These are phyloP conservation scores for Saitoella complicata DNA, from an alignment of 805 yeast genomes.

Conservation along the genomic window DNA sequence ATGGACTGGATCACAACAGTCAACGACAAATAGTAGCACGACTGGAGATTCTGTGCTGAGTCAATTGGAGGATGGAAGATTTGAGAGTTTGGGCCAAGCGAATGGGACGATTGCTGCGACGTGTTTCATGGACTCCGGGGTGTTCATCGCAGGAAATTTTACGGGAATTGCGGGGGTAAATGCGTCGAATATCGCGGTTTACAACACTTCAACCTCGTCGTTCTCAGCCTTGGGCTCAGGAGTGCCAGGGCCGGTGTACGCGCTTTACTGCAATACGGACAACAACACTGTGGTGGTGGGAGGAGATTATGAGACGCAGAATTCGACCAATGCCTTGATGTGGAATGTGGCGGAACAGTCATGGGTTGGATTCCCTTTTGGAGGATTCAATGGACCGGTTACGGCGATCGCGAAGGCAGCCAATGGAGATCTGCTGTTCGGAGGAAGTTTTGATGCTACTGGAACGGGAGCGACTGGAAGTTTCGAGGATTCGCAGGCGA, in stretches of 20 bases:
- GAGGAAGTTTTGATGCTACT: slow-evolving; percentile 55
- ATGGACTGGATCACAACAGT: no score
- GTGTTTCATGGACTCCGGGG: slow-evolving; percentile 14
- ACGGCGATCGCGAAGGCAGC: slow-evolving; percentile 41
- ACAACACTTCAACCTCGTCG: slow-evolving; percentile 15
- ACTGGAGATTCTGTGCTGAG: no score
- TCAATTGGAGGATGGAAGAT: no score
- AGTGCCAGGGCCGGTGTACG: slow-evolving; percentile 25
- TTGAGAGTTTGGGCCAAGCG: no score
- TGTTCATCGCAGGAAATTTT: slow-evolving; percentile 20
- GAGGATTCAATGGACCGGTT: slow-evolving; percentile 53
- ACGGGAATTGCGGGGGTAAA: slow-evolving; percentile 12
- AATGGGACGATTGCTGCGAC: slow-evolving; percentile 10
- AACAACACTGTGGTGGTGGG: slow-evolving; percentile 52
- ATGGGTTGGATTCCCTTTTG: slow-evolving; percentile 43
- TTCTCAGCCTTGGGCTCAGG: slow-evolving; percentile 13
- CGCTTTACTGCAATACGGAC: slow-evolving; percentile 34
- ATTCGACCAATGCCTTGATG: slow-evolving; percentile 42
- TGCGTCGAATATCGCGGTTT: slow-evolving; percentile 15
- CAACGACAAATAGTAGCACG: no score
- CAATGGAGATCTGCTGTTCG: slow-evolving; percentile 45
- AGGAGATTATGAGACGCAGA: slow-evolving; percentile 48
- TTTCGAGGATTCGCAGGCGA: slow-evolving; percentile 26
- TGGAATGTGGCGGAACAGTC: slow-evolving; percentile 35
- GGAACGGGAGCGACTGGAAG: slow-evolving; percentile 21